Evolutionary conservation across 2,329 filamentous ascomycete genomes (phyloP), one percentile per base, ranked within the genome.

Genomic region (Pseudodiploospora longispora): DNA sequence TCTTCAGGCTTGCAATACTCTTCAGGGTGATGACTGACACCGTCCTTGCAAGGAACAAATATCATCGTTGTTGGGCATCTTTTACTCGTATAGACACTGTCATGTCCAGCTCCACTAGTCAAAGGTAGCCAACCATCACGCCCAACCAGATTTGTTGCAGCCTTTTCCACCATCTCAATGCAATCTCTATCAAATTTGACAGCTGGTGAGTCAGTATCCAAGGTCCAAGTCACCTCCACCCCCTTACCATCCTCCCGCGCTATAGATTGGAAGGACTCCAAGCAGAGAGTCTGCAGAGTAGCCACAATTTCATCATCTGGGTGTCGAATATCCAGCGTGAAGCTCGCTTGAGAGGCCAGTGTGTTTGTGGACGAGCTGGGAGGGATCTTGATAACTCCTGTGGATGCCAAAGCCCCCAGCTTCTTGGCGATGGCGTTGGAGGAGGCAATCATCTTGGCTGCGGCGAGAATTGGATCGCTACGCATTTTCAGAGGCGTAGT

Each of bases 351-450:
- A 1, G 80, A 79, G 0, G 83, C 79, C 1, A 87, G 76, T 0
- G 83, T 87, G 58, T 87, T 87, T 9, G 82, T 81, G 82, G 41
- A 91, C 36, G 74, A 78, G 6, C 80, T 80, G 0, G 78, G 80
- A 30, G 50, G 55, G n/a, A 51, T 52, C n/a, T 52, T 50, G n/a
- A 65, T 9, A 10, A 61, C 55, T 6, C 61, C 62, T 1, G 60
- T 60, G 1, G 61, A 61, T 10, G 59, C 52, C 7, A 65, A 40
- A 3, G 54, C 63, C 1, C 49, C 50, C 5, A 48, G 42, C 4
- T 45, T 41, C 36, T 55, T 56, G 5, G 60, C 61, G 6, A 61
- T 48, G 4, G 37, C 38, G 47, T 61, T 57, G 6, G 55, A 54
- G 1, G 53, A 50, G 3, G 52, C 53, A 39, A 66, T 59, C 60